phyloP scores from a whole-genome alignment of 768 basidiomycete species.

The Mycena polygramma region DNA sequence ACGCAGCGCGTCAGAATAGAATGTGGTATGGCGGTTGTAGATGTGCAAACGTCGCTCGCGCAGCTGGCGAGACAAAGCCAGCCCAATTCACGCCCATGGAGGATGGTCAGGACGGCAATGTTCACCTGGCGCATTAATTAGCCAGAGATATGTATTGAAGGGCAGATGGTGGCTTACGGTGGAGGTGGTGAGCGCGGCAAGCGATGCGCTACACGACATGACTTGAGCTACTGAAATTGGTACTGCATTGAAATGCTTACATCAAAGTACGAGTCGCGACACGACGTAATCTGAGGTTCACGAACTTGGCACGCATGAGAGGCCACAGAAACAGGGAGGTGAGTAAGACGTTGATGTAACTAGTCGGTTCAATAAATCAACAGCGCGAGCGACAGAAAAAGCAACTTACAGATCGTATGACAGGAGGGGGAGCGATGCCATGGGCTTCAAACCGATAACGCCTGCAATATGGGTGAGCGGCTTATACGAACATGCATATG shows the following conservation, averaged over 20 bases:
- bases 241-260: slow-evolving; percentile 37
- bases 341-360: slow-evolving; percentile 50
- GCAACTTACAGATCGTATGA: slow-evolving; percentile 60
- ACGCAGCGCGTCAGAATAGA: not conserved
- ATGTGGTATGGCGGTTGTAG: slow-evolving; percentile 25
- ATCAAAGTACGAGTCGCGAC: slow-evolving; percentile 58
- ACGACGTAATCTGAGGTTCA: slow-evolving; percentile 49
- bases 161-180: slow-evolving; percentile 45
- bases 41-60: slow-evolving; percentile 43
- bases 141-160: not conserved
- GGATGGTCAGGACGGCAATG: slow-evolving; percentile 57
- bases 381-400: not conserved
- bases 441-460: slow-evolving; percentile 59
- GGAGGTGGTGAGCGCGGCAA: slow-evolving; percentile 62
- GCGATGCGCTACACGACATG: slow-evolving; percentile 51
- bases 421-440: slow-evolving; percentile 59
- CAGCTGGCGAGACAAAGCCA: slow-evolving; percentile 62
- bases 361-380: not conserved
- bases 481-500: not conserved
- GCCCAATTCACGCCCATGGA: slow-evolving; percentile 60
- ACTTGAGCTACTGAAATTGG: no score
- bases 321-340: slow-evolving; percentile 64
- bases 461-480: not conserved
- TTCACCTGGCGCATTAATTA: slow-evolving; percentile 45
- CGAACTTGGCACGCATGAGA: slow-evolving; percentile 47